These are phyloP conservation scores for Cryphonectria radicalis DNA, from an alignment of 2,329 filamentous ascomycete species.

Conservation along the genomic window DNA sequence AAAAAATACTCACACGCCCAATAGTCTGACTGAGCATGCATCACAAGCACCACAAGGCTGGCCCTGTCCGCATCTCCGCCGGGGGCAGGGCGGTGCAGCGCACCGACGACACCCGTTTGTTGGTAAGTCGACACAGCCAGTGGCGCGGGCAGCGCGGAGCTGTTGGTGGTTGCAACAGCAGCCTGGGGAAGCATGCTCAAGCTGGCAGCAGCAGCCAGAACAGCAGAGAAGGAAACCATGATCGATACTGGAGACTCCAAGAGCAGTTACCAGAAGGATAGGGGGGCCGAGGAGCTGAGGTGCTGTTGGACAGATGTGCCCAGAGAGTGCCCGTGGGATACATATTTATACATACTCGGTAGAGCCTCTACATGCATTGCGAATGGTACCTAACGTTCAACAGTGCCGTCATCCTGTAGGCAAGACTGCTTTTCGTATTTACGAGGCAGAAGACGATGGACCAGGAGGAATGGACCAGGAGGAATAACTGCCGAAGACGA, in stretches of 20 bases:
- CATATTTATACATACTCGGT: not conserved
- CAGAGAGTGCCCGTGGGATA: not conserved
- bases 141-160: not conserved
- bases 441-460: not conserved
- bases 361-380: not conserved
- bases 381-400: not conserved
- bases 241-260: not conserved
- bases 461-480: not conserved
- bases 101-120: constrained; percentile 24
- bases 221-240: constrained; percentile 3
- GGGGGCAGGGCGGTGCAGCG: constrained; percentile 25
- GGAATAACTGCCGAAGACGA: not conserved
- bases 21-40: constrained; percentile 32
- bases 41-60: constrained; percentile 30
- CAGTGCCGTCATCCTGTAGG: not conserved
- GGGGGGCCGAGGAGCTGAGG: not conserved
- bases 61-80: constrained; percentile 14
- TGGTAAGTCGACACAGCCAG: constrained; percentile 6
- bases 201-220: constrained; percentile 11
- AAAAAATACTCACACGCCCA: constrained; percentile 12
- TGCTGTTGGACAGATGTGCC: not conserved
- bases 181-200: not conserved
- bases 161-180: not conserved
- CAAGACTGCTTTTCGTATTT: not conserved
- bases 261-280: not conserved